phyloP scores from a whole-genome alignment of 2,329 filamentous ascomycete genomes.

The Alternaria incomplexa region DNA sequence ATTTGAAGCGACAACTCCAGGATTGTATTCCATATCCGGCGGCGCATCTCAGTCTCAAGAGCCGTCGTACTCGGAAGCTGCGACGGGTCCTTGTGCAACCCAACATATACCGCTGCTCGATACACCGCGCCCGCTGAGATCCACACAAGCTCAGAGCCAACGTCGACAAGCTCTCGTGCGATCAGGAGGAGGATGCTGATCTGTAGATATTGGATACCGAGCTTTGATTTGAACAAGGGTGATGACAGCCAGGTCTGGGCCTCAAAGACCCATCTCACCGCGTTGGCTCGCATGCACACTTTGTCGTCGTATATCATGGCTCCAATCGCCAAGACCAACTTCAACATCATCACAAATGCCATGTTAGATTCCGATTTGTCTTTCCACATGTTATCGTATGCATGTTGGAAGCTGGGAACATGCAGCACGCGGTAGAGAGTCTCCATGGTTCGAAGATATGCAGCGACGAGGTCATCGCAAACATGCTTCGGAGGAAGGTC shows the following conservation, averaged over 20 bases:
- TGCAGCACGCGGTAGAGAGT: conserved; percentile 59
- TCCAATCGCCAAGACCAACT: conserved; percentile 65
- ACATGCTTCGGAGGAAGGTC: conserved; percentile 57
- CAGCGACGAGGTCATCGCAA: conserved; percentile 56
- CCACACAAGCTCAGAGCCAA: conserved; percentile 48
- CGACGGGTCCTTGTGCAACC: conserved; percentile 50
- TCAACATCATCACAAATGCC: conserved; percentile 62
- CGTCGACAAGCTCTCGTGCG: conserved; percentile 44
- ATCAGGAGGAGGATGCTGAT: conserved; percentile 48
- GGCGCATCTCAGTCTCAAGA: conserved; percentile 37
- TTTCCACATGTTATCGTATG: conserved; percentile 61
- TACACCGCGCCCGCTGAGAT: conserved; percentile 48
- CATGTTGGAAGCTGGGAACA: conserved; percentile 56
- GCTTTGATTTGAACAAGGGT: conserved; percentile 60
- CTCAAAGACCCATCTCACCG: conserved; percentile 64
- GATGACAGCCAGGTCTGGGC: conserved; percentile 62
- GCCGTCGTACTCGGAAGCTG: conserved; percentile 34
- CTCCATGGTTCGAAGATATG: conserved; percentile 59
- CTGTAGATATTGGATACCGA: conserved; percentile 61
- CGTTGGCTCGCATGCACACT: conserved; percentile 58
- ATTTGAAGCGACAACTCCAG: conserved; percentile 49
- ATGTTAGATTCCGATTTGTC: conserved; percentile 38
- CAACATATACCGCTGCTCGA: conserved; percentile 49
- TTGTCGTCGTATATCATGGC: conserved; percentile 57
- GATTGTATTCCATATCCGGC: conserved; percentile 42